Conservation (phyloP, 306 rosid species). For the Sicyos edulis region DNA sequence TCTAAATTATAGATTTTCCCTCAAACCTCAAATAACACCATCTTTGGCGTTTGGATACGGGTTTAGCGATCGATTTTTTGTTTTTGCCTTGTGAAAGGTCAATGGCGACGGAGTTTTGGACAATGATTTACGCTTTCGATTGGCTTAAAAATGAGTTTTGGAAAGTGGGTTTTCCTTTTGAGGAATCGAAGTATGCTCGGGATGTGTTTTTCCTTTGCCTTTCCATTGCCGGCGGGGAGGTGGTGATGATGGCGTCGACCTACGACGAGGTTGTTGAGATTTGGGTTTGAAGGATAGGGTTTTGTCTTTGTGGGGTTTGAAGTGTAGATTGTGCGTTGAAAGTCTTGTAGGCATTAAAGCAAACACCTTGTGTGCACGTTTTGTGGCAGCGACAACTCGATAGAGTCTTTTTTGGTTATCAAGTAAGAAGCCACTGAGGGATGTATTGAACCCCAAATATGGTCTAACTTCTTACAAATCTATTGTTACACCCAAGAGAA, state of each 20-base stretch:
- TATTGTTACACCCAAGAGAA: too few species aligned
- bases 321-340: background rate
- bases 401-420: too few species aligned
- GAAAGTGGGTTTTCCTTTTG: background rate
- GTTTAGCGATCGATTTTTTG: background rate
- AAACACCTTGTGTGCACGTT: too few species aligned
- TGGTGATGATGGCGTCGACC: background rate
- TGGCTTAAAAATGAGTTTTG: background rate
- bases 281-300: background rate
- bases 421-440: too few species aligned
- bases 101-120: background rate
- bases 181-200: background rate
- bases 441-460: too few species aligned
- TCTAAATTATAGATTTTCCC: too few species aligned
- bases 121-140: background rate
- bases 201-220: background rate
- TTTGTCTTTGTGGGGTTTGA: background rate
- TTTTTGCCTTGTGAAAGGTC: background rate
- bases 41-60: background rate
- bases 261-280: background rate
- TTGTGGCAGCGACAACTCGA: background rate
- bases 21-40: too few species aligned
- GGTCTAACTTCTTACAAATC: too few species aligned
- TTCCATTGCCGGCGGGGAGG: background rate
- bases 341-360: background rate